Conservation (phyloP, 441 rosid species). For the Hura crepitans region DNA sequence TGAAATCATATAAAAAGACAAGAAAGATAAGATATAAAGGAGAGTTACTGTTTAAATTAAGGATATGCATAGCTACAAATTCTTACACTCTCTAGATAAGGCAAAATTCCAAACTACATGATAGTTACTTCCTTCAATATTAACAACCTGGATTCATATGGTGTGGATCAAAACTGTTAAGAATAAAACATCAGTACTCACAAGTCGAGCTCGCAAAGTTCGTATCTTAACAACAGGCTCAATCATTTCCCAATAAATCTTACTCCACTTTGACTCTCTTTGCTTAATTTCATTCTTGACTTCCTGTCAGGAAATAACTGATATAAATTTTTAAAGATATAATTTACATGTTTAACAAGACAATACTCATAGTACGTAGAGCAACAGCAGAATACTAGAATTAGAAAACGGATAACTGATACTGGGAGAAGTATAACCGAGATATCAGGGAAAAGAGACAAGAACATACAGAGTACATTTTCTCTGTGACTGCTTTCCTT, state of each 20-base stretch:
- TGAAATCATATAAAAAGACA: conserved; percentile 34
- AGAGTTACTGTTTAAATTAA: neutral
- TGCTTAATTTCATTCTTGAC: conserved; percentile 79
- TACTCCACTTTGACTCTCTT: conserved; percentile 71
- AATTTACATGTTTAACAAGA: neutral
- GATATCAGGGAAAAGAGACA: conserved; percentile 18
- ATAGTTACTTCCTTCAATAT: neutral
- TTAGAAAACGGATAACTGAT: conserved; percentile 5
- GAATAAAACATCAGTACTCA: conserved; percentile 33
- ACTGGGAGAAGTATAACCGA: conserved; percentile 5
- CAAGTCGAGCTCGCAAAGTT: conserved; percentile 90
- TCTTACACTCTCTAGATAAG: neutral
- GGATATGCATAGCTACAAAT: neutral
- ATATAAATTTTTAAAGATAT: conserved; percentile 14
- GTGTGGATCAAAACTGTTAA: conserved; percentile 10
- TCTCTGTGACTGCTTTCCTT: conserved; percentile 78
- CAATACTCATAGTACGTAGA: conserved; percentile 4
- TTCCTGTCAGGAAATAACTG: conserved; percentile 39
- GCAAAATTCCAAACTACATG: neutral
- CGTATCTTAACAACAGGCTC: conserved; percentile 74
- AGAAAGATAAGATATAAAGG: neutral
- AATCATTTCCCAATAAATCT: conserved; percentile 78
- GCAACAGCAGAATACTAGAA: conserved; percentile 2
- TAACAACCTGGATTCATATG: neutral
- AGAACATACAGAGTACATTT: conserved; percentile 82